Evolutionary conservation across 2,329 filamentous ascomycete species (phyloP), one percentile per base, ranked within the genome.

Genomic region (Ophiocordyceps camponoti-rufipedis): DNA sequence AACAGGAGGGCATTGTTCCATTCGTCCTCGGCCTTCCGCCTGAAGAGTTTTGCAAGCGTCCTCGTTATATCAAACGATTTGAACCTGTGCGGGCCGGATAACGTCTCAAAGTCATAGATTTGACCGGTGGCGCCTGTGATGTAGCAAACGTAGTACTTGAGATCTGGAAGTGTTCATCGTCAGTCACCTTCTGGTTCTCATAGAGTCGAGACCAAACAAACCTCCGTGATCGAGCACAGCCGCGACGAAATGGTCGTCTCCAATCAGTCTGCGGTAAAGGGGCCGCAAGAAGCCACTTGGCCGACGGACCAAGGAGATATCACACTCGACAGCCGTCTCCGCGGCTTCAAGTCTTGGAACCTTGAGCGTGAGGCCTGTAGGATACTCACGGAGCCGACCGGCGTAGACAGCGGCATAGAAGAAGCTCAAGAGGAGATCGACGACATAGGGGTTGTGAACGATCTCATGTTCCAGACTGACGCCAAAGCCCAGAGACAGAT

Each of bases 391-490:
- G 19, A 71, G 58, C 1, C 51, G 58, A 32, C 59, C 61, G 12
- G 43, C 49, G 10, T 48, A 47, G 6, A 78, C 67, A 42, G 77
- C 74, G 12, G 65, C 56, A 55, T 87, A 91, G 58, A 85, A 88
- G 56, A 95, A 84, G 59, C 78, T 88, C 42, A 93, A 63, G 1
- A 95, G 70, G 2, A 95, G 68, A 56, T 95, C 88, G 12, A 94
- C 83, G 1, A 94, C 85, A 46, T 79, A 76, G 2, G 86, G 85
- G 56, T 88, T 83, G 12, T 75, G 74, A 28, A 82, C 56, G 19
- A 95, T 82, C 55, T 94, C 86, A 56, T 88, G 78, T 57, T 95
- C 87, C 46, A 94, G 77, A 53, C 78, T 86, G 2, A 85, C 82
- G 0, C 87, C 88, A 54, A 94, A 80, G 0, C 85, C 86, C n/a